Evolutionary conservation across 2,329 filamentous ascomycete genomes (phyloP).

Genomic region (Microdochium paspali): DNA sequence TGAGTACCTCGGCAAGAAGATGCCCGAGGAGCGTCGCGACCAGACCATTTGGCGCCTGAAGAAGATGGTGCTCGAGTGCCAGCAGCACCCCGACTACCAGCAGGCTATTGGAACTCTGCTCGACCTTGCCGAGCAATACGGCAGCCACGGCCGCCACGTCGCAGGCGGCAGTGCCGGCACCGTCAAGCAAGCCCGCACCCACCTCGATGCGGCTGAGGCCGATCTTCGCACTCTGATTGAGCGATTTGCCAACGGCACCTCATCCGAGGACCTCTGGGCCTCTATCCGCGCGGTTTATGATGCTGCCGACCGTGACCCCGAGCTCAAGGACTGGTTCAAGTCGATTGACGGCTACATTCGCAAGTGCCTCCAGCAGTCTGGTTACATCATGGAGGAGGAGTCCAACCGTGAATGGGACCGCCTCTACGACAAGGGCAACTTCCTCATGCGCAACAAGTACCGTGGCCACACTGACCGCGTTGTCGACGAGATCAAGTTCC

Average conservation of each 20-base stretch:
- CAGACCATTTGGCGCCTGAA: conserved; percentile 85
- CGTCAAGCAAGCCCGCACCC: conserved; percentile 63
- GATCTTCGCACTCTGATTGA: conserved; percentile 83
- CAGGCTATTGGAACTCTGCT: conserved; percentile 85
- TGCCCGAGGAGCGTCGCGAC: conserved; percentile 87
- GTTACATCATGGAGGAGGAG: conserved; percentile 76
- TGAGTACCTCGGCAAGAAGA: conserved; percentile 75
- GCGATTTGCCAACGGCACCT: conserved; percentile 92
- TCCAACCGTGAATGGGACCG: conserved; percentile 75
- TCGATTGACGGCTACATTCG: conserved; percentile 68
- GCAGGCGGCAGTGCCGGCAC: conserved; percentile 56
- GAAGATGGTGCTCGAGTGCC: conserved; percentile 96
- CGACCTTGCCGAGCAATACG: conserved; percentile 75
- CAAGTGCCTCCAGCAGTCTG: conserved; percentile 77
- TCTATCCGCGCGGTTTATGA: conserved; percentile 78
- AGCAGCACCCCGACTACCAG: conserved; percentile 89
- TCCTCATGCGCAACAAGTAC: conserved; percentile 83
- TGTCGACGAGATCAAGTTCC: conserved; percentile 81
- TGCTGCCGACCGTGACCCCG: conserved; percentile 77
- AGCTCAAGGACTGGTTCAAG: conserved; percentile 87
- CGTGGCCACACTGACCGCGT: conserved; percentile 76
- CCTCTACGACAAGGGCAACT: conserved; percentile 77
- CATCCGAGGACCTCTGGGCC: conserved; percentile 74
- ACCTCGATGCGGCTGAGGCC: conserved; percentile 62
- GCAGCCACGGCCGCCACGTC: conserved; percentile 59